These are phyloP conservation scores for Cladophialophora chaetospira DNA, from an alignment of 2,329 filamentous ascomycete species.

Conservation along the genomic window DNA sequence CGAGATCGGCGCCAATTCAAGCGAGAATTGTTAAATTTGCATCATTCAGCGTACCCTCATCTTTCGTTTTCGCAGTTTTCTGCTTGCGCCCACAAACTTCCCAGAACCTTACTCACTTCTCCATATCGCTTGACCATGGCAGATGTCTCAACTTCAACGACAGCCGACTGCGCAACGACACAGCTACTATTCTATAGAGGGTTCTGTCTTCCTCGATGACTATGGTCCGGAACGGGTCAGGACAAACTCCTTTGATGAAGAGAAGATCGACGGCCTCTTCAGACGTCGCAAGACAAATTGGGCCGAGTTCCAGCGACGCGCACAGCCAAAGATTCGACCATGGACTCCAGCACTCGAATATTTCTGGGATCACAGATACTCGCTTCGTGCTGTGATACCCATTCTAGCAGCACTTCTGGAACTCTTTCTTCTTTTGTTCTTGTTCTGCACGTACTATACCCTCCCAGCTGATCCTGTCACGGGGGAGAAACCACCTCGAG, in stretches of 20 bases:
- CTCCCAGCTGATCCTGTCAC: slow-evolving; percentile 17
- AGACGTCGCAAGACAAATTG: slow-evolving; percentile 9
- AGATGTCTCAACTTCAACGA: slow-evolving; percentile 3
- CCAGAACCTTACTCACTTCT: not conserved
- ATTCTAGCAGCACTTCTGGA: slow-evolving; percentile 9
- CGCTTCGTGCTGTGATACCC: slow-evolving; percentile 5
- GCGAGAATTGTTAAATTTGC: not conserved
- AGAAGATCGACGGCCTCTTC: slow-evolving; percentile 7
- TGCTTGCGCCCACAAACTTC: not conserved
- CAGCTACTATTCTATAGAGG: slow-evolving; percentile 9
- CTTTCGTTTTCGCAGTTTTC: not conserved
- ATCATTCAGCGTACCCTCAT: not conserved
- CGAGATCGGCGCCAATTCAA: not conserved
- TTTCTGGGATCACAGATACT: slow-evolving; percentile 3
- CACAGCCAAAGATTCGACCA: not conserved
- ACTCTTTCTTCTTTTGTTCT: not conserved
- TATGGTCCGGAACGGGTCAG: slow-evolving; percentile 14
- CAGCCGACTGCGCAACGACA: not conserved
- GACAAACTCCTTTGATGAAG: not conserved
- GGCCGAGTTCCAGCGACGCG: slow-evolving; percentile 1
- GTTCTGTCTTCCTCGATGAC: slow-evolving; percentile 12
- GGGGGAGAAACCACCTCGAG: slow-evolving; percentile 9
- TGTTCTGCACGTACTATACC: slow-evolving; percentile 13
- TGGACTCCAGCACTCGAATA: slow-evolving; percentile 15
- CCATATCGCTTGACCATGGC: too few species aligned